Evolutionary conservation across 202 grass and related monocot species (phyloP), one percentile per base, ranked within the genome.

Genomic region (Hordeum pubiflorum): DNA sequence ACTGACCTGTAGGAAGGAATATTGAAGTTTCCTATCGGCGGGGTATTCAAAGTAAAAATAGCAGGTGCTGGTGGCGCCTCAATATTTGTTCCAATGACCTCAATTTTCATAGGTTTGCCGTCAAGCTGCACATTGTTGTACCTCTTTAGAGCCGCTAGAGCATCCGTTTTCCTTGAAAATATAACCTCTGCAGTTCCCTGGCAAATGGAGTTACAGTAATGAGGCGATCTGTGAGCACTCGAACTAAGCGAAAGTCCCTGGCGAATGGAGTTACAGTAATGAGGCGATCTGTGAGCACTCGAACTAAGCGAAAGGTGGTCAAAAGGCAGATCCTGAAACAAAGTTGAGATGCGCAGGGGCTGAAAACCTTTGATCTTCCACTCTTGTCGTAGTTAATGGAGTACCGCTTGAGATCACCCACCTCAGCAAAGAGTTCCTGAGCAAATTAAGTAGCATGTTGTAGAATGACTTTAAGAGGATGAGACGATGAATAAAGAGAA

Each of bases 121-220:
- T 97, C 93, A 57, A 97, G 90, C 63, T 90, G 81, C 63, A 97
- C 90, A 63, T 93, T 93, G 86, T 91, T 93, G 93, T 97, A 97
- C 78, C 80, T 90, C 78, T 88, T 89, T 63, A 97, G 73, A 67
- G 93, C 88, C 61, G 88, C 87, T 74, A 97, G 15, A 60, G 86
- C 93, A 83, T 97, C 93, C 1, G 87, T 72, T 60, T 85, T 85
- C 86, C 85, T 97, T 64, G 86, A 64, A 24, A 91, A 97, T 14
- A 97, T 76, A 12, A 93, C 86, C 79, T 93, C 93, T 67, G 90
- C 90, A 8, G 93, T 97, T 79, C 90, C 93, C 93, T 97, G 83
- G 32, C 9, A 61, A 27, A 31, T 40, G 31, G 2, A 61, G 31
- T 21, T 62, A 34, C 46, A 7, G 17, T 31, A 34, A 54, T 66